Evolutionary conservation across 2,329 filamentous ascomycete genomes (phyloP), one percentile per base, ranked within the genome.

Genomic region (Teratosphaeria nubilosa): DNA sequence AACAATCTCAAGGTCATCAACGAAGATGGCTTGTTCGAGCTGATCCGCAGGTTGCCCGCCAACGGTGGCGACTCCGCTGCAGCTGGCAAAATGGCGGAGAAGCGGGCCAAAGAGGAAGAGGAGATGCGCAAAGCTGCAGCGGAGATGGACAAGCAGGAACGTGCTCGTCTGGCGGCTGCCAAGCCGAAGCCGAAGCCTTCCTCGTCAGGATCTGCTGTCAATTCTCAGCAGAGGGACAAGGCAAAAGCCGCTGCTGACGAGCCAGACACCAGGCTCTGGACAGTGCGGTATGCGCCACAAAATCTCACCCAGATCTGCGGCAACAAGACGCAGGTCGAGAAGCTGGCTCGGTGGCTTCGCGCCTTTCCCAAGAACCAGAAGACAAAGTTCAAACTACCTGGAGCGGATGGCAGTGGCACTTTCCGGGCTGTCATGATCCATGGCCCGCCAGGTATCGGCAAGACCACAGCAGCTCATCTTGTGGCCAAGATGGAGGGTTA

Each of bases 391-490:
- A 87, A 91, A 70, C 83, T 86, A 67, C 83, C 85, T 59, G 94
- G 94, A 0, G 81, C 87, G 10, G 91, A 97, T 73, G 94, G 91
- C 1, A 86, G 86, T 70, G 92, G 92, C 34, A 81, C 81, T 0
- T 88, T 87, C 66, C 86, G 94, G 63, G 90, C 92, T n/a, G 86
- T 97, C 64, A 95, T 97, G 71, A 86, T 99, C 57, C 91, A 95
- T 64, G 94, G 94, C 0, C 92, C 94, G 16, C 94, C 94, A 31
- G 94, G 94, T 20, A 96, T 99, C 64, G 94, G 94, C 65, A 99
- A 99, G 76, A 99, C 94, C 1, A 99, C 94, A 32, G 90, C 95
- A 54, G 94, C 94, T 25, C 94, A 99, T 76, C 79, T 99, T 31
- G 90, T 95, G 16, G 92, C 94, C 0, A 95, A 91, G 68, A 76